Evolutionary conservation across 225 moss, liverwort and hornwort genomes (phyloP).

Genomic region (Straminergon stramineum): DNA sequence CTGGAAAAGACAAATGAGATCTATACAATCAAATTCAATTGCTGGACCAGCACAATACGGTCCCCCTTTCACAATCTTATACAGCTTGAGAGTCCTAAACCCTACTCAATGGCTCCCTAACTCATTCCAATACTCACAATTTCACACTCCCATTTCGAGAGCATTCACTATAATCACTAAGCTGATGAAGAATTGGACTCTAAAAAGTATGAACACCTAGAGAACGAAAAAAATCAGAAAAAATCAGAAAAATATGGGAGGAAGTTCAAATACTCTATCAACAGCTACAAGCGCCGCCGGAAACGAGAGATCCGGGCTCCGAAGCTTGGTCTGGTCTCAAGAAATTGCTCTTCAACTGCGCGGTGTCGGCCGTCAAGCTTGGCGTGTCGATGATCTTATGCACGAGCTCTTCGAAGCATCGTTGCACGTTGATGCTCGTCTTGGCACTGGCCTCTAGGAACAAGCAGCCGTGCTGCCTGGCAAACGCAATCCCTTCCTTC

Average conservation of each 20-base stretch:
- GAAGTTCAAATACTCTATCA: constrained; percentile 1
- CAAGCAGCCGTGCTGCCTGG: constrained; percentile 87
- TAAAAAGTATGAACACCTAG: neutral
- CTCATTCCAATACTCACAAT: neutral
- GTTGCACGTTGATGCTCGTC: constrained; percentile 86
- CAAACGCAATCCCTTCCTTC: constrained; percentile 93
- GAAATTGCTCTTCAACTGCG: constrained; percentile 42
- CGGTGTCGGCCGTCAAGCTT: constrained; percentile 60
- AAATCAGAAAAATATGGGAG: neutral
- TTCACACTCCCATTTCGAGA: neutral
- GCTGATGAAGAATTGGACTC: neutral
- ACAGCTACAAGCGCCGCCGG: constrained; percentile 24
- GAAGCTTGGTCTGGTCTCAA: constrained; percentile 50
- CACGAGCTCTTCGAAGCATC: constrained; percentile 93
- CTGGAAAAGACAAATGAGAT: neutral
- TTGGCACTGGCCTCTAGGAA: constrained; percentile 94
- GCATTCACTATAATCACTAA: neutral
- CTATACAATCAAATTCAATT: neutral
- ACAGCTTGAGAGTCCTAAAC: neutral
- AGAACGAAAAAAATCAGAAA: neutral
- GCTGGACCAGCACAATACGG: neutral
- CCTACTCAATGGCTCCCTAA: neutral
- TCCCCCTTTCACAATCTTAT: neutral
- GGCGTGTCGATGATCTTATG: constrained; percentile 94
- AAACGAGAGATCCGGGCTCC: neutral